A percentile compares a stretch with the other conserved stretches of the same genome.
These are phyloP conservation scores for Lavandula angustifolia DNA, from an alignment of 257 asterid genomes.

Conservation along the genomic window DNA sequence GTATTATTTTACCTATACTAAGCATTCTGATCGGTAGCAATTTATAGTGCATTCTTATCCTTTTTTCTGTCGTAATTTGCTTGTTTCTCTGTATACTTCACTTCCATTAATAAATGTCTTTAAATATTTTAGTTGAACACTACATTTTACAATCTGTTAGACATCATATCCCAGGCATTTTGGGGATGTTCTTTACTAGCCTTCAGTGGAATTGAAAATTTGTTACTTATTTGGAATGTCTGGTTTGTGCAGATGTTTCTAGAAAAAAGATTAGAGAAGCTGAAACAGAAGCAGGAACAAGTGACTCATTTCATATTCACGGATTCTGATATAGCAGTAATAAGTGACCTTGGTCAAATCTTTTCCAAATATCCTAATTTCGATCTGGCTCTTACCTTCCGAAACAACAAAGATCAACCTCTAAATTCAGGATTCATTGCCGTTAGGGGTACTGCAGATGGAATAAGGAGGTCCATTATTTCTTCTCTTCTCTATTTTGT, in stretches of 20 bases:
- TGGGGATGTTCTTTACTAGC: constrained; percentile 5
- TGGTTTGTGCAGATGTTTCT: constrained; percentile 61
- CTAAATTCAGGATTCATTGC: constrained; percentile 95
- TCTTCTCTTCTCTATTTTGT: background rate
- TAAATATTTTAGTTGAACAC: constrained; percentile 1
- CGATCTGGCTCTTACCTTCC: constrained; percentile 88
- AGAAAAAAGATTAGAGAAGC: constrained; percentile 56
- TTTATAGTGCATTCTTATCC: constrained; percentile 8
- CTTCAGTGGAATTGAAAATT: constrained; percentile 14
- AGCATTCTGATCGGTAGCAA: constrained; percentile 17
- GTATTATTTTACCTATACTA: constrained; percentile 10
- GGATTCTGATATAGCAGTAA: constrained; percentile 89
- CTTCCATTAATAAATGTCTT: background rate
- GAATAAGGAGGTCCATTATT: constrained; percentile 65
- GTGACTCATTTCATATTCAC: constrained; percentile 74
- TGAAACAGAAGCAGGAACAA: constrained; percentile 46
- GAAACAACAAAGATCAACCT: constrained; percentile 94
- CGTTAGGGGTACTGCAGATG: constrained; percentile 79
- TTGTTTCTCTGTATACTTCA: background rate
- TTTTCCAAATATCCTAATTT: constrained; percentile 63
- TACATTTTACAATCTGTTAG: constrained; percentile 2
- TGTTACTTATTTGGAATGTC: constrained; percentile 24
- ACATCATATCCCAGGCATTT: constrained; percentile 11
- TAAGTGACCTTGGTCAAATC: constrained; percentile 65
- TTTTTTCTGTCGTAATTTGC: background rate